These are phyloP conservation scores for Termitomyces sp. DNA, from an alignment of 768 basidiomycete species.

Conservation along the genomic window DNA sequence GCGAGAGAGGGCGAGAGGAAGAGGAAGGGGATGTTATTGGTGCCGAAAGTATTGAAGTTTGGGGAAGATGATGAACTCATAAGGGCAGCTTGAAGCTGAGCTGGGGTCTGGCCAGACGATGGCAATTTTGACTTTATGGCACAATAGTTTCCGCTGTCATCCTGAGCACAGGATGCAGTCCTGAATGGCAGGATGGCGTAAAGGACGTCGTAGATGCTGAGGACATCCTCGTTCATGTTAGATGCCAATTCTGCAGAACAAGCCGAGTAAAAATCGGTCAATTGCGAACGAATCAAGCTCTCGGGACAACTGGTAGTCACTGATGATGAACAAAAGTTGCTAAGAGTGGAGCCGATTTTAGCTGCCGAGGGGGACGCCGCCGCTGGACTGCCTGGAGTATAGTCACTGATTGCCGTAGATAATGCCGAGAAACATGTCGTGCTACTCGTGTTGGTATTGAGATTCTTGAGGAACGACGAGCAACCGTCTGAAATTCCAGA, in stretches of 20 bases:
- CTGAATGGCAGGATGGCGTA: conserved; percentile 69
- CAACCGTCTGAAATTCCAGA: conserved; percentile 55
- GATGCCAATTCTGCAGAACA: conserved; percentile 73
- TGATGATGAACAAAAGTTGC: conserved; percentile 48
- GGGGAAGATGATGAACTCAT: conserved; percentile 37
- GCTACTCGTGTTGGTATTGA: conserved; percentile 63
- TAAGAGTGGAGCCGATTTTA: conserved; percentile 49
- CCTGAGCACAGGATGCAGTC: conserved; percentile 72
- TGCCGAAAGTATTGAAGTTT: conserved; percentile 50
- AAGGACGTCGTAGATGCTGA: conserved; percentile 73
- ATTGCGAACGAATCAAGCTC: conserved; percentile 52
- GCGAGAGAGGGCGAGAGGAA: conserved; percentile 57
- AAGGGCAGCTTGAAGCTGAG: conserved; percentile 28
- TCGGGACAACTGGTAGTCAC: conserved; percentile 51
- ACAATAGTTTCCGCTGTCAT: conserved; percentile 70
- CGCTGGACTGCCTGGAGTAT: conserved; percentile 44
- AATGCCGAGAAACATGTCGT: conserved; percentile 61
- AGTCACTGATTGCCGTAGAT: conserved; percentile 54
- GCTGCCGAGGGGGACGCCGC: conserved; percentile 37
- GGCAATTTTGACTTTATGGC: conserved; percentile 41
- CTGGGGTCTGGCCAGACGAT: conserved; percentile 24
- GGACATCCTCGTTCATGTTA: conserved; percentile 43
- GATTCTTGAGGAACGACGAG: conserved; percentile 49
- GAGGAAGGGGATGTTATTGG: conserved; percentile 76
- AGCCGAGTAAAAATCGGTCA: conserved; percentile 65